Conservation (phyloP, 495 filamentous ascomycete genomes). For the Xanthoparmelia taractica region DNA sequence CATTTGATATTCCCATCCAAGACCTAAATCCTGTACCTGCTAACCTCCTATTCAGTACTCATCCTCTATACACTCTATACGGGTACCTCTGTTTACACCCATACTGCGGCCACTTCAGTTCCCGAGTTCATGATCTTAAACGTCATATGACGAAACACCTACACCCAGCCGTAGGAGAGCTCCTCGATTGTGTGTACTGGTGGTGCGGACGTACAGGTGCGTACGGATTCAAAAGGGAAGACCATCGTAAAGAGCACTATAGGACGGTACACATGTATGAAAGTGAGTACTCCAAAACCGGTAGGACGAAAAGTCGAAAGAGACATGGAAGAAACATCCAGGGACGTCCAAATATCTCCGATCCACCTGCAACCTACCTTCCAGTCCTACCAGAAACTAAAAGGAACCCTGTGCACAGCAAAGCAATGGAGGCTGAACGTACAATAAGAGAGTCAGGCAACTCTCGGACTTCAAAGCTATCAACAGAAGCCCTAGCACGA, state of each 20-base stretch:
- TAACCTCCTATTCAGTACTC: neutral
- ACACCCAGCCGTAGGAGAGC: slow-evolving; percentile 34
- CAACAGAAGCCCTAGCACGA: neutral
- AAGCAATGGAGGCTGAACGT: no score
- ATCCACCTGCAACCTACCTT: no score
- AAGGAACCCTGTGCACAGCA: no score
- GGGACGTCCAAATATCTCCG: no score
- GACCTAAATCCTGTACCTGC: neutral
- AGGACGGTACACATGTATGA: slow-evolving; percentile 62
- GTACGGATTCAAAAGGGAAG: slow-evolving; percentile 74
- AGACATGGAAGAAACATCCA: no score
- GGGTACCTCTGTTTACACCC: slow-evolving; percentile 38
- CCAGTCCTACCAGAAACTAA: no score
- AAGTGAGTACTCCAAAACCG: neutral
- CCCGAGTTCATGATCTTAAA: slow-evolving; percentile 46
- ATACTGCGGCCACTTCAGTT: slow-evolving; percentile 42
- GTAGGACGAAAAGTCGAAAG: neutral
- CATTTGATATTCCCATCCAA: neutral
- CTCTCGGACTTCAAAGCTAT: neutral
- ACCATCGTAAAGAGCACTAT: slow-evolving; percentile 83
- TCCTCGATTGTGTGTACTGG: slow-evolving; percentile 64
- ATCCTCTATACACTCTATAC: neutral
- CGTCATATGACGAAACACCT: slow-evolving; percentile 47
- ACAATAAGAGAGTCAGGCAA: no score
- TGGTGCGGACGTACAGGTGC: slow-evolving; percentile 72